Evolutionary conservation across 441 rosid genomes (phyloP), one percentile per base, ranked within the genome.

Genomic region (Eruca vesicaria): DNA sequence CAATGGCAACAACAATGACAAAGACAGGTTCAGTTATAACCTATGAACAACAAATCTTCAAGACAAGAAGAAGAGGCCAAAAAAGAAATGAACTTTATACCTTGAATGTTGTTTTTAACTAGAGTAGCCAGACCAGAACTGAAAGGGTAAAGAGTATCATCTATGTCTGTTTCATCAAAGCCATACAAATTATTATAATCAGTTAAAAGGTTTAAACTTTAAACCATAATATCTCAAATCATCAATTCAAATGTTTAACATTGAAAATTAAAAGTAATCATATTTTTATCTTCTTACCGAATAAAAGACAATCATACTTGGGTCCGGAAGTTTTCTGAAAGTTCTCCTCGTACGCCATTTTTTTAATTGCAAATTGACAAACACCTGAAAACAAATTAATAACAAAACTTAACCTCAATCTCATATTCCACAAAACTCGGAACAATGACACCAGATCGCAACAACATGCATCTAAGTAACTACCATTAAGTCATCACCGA

Each of bases 141-240:
- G 21, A 19, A 72, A 35, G 95, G 93, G 75, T 93, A 93, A 59
- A 90, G 87, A 62, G 98, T 93, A 69, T 93, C 98, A 81, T 93
- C 98, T 45, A 92, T 18, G 79, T 92, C 98, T 92, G 88, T 55
- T 18, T 28, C 5, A 41, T 18, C 38, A 61, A 16, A 2, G 11
- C 43, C 19, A 45, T 18, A 19, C 16, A 53, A 58, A 0, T n/a
- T 35, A 15, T 1, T 33, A 5, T 4, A 23, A 58, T 29, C 70
- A 73, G 55, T 7, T 16, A 53, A 32, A 41, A 16, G 31, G 12
- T 36, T 32, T 14, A 58, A 23, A 23, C 20, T 59, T 11, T 7
- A 8, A 48, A 62, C 52, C 59, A 7, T 14, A 11, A 26, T n/a
- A 35, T 75, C 7, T 64, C 2, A 76, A 52, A 71, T 29, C 68